A percentile compares a stretch with the other conserved stretches of the same genome.
Conservation (phyloP, 441 rosid species). For the Flueggea neowawraea region DNA sequence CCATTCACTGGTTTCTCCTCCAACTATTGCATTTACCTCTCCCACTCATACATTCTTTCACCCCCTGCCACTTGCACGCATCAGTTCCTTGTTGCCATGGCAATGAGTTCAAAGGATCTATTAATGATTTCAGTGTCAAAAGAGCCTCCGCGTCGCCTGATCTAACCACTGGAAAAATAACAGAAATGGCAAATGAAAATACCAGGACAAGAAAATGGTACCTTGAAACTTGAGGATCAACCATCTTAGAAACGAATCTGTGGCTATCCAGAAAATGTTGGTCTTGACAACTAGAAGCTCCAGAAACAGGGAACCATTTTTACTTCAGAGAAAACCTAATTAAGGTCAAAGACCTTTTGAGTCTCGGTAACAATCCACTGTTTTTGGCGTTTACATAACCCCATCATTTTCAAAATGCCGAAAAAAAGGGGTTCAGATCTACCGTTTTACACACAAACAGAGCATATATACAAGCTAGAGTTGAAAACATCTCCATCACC, state of each 20-base stretch:
- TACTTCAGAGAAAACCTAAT: no score
- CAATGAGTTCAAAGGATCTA: constrained; percentile 58
- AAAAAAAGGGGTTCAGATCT: constrained; percentile 15
- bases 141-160: constrained; percentile 70
- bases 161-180: constrained; percentile 32
- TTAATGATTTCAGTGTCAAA: constrained; percentile 55
- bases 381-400: constrained; percentile 10
- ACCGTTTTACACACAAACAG: constrained; percentile 3
- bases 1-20: no score
- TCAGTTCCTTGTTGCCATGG: constrained; percentile 55
- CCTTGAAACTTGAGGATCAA: constrained; percentile 31
- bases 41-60: constrained; percentile 65
- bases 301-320: constrained; percentile 8
- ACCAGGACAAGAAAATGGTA: constrained; percentile 25
- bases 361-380: background rate
- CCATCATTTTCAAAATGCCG: constrained; percentile 13
- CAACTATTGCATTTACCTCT: constrained; percentile 21
- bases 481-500: constrained; percentile 6
- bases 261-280: background rate
- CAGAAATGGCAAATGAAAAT: constrained; percentile 23
- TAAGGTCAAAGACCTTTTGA: no score
- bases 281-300: constrained; percentile 9
- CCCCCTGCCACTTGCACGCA: constrained; percentile 76
- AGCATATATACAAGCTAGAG: background rate
- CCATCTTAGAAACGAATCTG: background rate